Evolutionary conservation across 345 rosid genomes (phyloP), one percentile per base, ranked within the genome.

Genomic region (Turnera subulata): DNA sequence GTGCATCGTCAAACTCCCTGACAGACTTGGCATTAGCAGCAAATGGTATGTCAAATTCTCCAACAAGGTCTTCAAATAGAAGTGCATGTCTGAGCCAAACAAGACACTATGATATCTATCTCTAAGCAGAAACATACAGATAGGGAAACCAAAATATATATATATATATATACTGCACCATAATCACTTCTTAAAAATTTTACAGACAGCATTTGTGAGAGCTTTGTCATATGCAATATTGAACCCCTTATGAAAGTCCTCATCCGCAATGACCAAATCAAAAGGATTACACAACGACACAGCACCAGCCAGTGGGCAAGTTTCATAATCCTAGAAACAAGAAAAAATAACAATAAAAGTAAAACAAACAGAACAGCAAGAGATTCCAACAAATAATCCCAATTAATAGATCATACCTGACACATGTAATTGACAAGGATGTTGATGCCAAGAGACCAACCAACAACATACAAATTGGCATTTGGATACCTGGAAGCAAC

Each of bases 401-500:
- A 10, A 25, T 6, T 17, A 14, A 48, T n/a, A n/a, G n/a, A n/a
- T n/a, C 74, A 53, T 61, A 86, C 98, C 86, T 79, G 76, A 64
- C 84, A 91, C 74, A 92, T 57, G 78, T 86, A 92, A 55, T 84
- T 85, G 32, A 92, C 93, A 52, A 92, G 96, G 73, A 89, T 83
- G 72, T 92, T 89, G 35, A 89, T 95, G 35, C 96, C 96, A 29
- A 92, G 91, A 66, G 98, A 92, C 95, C 98, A 92, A 48, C 98
- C 95, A 61, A 76, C 81, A 15, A 95, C 96, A 80, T 92, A 84
- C 67, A 91, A 50, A 65, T 91, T 86, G 57, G 96, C 87, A 26
- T 69, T 62, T 1, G 98, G 96, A 72, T 86, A 86, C 52, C 83
- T 76, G 29, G 45, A 45, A 12, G 72, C 68, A 64, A 89, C 80